Percentiles rank a stretch among this genome's conserved stretches.
These are phyloP conservation scores for Fusarium protoensiforme DNA, from an alignment of 2,329 filamentous ascomycete species.

Conservation along the genomic window DNA sequence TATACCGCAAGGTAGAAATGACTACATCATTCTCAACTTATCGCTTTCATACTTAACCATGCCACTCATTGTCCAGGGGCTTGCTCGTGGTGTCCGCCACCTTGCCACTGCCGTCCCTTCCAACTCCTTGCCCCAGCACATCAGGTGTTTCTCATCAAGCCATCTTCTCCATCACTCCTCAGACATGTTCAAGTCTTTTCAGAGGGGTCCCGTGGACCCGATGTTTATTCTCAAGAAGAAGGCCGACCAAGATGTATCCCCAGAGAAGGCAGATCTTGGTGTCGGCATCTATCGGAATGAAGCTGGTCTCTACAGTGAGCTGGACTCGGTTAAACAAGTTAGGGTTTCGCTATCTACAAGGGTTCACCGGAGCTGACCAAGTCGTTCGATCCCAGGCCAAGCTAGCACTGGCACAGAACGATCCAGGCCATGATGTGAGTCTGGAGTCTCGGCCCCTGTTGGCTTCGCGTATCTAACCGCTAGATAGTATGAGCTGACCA, in stretches of 20 bases:
- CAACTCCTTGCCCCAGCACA: neutral
- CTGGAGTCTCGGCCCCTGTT: neutral
- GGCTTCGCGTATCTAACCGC: neutral
- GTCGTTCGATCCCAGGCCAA: slow-evolving; percentile 35
- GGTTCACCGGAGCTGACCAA: neutral
- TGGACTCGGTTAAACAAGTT: slow-evolving; percentile 39
- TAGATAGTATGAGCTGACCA: slow-evolving; percentile 48
- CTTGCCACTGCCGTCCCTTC: neutral
- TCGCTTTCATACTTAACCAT: neutral
- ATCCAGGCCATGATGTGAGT: slow-evolving; percentile 44
- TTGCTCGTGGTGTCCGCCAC: neutral
- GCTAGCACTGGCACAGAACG: slow-evolving; percentile 19
- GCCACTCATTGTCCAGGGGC: neutral
- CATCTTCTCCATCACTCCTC: neutral
- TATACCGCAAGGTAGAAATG: neutral
- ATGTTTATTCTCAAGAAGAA: slow-evolving; percentile 48
- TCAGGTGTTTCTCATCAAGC: neutral
- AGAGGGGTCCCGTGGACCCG: slow-evolving; percentile 43
- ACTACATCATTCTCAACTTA: neutral
- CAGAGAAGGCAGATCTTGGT: slow-evolving; percentile 50
- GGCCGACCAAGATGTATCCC: slow-evolving; percentile 43
- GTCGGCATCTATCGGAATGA: slow-evolving; percentile 52
- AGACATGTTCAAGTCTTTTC: slow-evolving; percentile 39
- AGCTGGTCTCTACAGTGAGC: slow-evolving; percentile 45
- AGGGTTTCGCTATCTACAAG: neutral